Evolutionary conservation across 192 early-diverging fungal species (phyloP).

Genomic region (Phycomyces nitens): DNA sequence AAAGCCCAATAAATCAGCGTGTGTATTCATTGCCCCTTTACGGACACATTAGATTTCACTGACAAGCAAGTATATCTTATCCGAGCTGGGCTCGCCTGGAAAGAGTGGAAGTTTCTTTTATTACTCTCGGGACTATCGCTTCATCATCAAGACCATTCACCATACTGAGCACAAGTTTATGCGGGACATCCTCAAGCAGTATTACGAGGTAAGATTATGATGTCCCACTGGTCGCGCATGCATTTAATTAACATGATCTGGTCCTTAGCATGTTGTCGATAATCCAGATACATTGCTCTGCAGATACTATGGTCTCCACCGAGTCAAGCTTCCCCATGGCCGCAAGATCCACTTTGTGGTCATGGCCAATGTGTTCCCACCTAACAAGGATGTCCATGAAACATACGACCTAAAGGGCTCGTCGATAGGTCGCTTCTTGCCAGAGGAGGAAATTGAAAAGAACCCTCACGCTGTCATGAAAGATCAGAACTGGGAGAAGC

Average conservation of each 20-base stretch:
- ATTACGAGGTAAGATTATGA: slow-evolving; percentile 56
- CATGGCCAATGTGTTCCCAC: slow-evolving; percentile 98
- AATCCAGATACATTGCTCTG: slow-evolving; percentile 91
- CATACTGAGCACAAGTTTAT: slow-evolving; percentile 95
- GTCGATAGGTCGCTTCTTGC: slow-evolving; percentile 77
- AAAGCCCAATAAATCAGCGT: neutral
- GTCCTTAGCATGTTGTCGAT: slow-evolving; percentile 67
- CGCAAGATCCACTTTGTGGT: slow-evolving; percentile 98
- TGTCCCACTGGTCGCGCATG: too few species aligned
- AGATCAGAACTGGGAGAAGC: slow-evolving; percentile 93
- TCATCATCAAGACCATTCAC: slow-evolving; percentile 99
- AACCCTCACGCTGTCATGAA: slow-evolving; percentile 92
- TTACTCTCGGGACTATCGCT: slow-evolving; percentile 96
- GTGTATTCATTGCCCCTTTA: too few species aligned
- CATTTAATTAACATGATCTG: neutral
- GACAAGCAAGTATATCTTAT: slow-evolving; percentile 97
- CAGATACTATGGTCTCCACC: slow-evolving; percentile 92
- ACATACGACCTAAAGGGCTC: slow-evolving; percentile 98
- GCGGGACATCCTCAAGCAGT: slow-evolving; percentile 82
- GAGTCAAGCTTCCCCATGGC: slow-evolving; percentile 90
- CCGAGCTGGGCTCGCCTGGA: slow-evolving; percentile 93
- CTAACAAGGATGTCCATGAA: slow-evolving; percentile 96
- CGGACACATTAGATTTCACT: slow-evolving; percentile 63
- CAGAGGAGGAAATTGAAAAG: slow-evolving; percentile 69
- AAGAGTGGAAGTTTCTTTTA: slow-evolving; percentile 98